Conservation (phyloP, 2,329 filamentous ascomycete species). For the Epichloe sibirici region DNA sequence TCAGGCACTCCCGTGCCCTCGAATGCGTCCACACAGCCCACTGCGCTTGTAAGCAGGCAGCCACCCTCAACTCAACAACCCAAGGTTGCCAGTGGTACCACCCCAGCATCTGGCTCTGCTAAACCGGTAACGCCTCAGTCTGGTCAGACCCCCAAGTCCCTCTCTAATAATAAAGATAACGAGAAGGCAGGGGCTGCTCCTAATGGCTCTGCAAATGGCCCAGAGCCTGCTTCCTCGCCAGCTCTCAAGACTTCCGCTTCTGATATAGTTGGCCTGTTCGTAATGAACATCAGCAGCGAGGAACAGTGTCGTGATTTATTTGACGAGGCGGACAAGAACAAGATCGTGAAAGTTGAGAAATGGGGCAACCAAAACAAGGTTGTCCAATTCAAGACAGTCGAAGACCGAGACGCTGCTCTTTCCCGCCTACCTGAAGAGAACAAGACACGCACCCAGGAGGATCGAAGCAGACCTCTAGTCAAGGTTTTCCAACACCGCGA, state of each 20-base stretch:
- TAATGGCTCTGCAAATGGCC: constrained; percentile 41
- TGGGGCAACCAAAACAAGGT: constrained; percentile 72
- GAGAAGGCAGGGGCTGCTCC: constrained; percentile 40
- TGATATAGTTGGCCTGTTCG: constrained; percentile 73
- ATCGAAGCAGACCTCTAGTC: constrained; percentile 67
- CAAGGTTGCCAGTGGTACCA: constrained; percentile 28
- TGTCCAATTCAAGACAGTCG: constrained; percentile 66
- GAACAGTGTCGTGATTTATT: constrained; percentile 77
- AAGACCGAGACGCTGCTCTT: constrained; percentile 73
- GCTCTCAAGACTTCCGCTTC: constrained; percentile 48
- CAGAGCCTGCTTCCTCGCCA: constrained; percentile 43
- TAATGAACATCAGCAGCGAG: constrained; percentile 73
- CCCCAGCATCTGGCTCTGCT: constrained; percentile 19
- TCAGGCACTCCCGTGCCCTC: constrained; percentile 23
- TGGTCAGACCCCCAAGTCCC: constrained; percentile 27
- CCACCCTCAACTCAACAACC: constrained; percentile 25
- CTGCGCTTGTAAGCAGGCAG: constrained; percentile 23
- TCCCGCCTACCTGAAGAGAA: constrained; percentile 61
- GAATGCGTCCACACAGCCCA: constrained; percentile 24
- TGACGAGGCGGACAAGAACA: constrained; percentile 66
- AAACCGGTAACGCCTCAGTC: constrained; percentile 39
- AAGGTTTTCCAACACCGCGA: constrained; percentile 69
- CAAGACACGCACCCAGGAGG: constrained; percentile 59
- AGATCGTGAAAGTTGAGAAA: constrained; percentile 69
- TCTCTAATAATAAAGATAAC: constrained; percentile 36